Evolutionary conservation across 2,329 filamentous ascomycete genomes (phyloP).

Genomic region (Phaeosphaeriaceae sp.): DNA sequence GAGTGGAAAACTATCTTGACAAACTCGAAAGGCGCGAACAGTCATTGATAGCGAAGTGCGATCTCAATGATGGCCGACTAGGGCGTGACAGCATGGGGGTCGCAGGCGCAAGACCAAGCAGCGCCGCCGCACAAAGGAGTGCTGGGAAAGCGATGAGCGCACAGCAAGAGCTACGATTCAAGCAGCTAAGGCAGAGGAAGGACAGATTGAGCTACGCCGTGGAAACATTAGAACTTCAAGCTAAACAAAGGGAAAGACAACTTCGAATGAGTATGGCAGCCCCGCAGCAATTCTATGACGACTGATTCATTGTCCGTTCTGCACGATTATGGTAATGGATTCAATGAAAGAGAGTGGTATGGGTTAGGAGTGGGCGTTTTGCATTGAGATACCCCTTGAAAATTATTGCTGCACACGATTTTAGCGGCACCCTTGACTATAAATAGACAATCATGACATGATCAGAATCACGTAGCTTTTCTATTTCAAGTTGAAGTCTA

Average conservation of each 20-base stretch:
- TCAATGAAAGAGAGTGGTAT: neutral
- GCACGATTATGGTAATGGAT: neutral
- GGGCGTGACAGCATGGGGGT: conserved; percentile 43
- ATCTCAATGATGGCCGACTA: conserved; percentile 79
- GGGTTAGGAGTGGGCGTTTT: conserved; percentile 25
- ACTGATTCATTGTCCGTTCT: conserved; percentile 16
- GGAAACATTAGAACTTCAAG: conserved; percentile 83
- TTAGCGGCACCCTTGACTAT: no score
- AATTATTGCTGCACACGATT: neutral
- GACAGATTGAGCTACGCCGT: conserved; percentile 87
- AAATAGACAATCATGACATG: no score
- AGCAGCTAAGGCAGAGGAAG: conserved; percentile 77
- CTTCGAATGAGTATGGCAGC: conserved; percentile 75
- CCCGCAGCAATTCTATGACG: conserved; percentile 47
- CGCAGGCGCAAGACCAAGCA: conserved; percentile 31
- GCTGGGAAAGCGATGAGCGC: conserved; percentile 46
- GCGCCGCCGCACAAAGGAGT: conserved; percentile 27
- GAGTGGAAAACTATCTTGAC: conserved; percentile 83
- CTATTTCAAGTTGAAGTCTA: no score
- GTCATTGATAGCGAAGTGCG: conserved; percentile 79
- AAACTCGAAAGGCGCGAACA: conserved; percentile 84
- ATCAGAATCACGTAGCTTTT: no score
- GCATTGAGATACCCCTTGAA: conserved; percentile 36
- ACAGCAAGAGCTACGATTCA: conserved; percentile 64
- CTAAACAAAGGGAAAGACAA: conserved; percentile 76